Conservation (phyloP, 2,329 filamentous ascomycete genomes). For the Magnaporthiopsis incrustans region DNA sequence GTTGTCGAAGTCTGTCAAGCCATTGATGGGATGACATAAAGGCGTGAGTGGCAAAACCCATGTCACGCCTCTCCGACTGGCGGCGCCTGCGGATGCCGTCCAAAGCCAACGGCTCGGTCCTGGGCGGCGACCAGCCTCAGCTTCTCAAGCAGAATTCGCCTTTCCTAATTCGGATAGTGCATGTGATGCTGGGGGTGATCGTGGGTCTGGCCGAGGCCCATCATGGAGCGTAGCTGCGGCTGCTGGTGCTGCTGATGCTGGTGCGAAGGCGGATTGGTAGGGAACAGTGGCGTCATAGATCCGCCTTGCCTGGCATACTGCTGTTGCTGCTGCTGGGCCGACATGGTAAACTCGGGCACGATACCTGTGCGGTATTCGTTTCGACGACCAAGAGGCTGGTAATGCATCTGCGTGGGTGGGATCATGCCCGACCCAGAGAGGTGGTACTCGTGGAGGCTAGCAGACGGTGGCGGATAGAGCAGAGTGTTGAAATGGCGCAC, state of each 20-base stretch:
- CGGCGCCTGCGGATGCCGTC: not conserved
- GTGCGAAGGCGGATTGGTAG: not conserved
- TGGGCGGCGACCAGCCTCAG: not conserved
- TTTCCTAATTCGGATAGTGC: slow-evolving; percentile 6
- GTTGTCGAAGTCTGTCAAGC: not conserved
- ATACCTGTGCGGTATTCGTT: slow-evolving; percentile 62
- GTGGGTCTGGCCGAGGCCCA: not conserved
- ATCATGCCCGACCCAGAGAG: slow-evolving; percentile 31
- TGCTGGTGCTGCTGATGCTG: not conserved
- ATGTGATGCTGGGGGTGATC: slow-evolving; percentile 1
- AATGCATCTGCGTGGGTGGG: slow-evolving; percentile 69
- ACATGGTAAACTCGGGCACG: slow-evolving; percentile 50
- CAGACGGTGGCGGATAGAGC: slow-evolving; percentile 77
- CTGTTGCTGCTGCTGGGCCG: slow-evolving; percentile 3
- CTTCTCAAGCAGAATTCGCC: slow-evolving; percentile 3
- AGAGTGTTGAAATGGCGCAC: slow-evolving; percentile 84
- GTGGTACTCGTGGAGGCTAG: slow-evolving; percentile 68
- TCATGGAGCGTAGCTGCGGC: not conserved
- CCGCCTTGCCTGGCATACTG: slow-evolving; percentile 3
- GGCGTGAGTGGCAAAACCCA: not conserved
- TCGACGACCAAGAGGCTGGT: slow-evolving; percentile 66
- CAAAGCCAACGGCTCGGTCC: not conserved
- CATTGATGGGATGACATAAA: not conserved
- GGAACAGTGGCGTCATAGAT: not conserved
- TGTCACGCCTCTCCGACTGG: not conserved